Base-by-base conservation (phyloP, 106 monocot species). In the Dioscorea dumetorum region DNA sequence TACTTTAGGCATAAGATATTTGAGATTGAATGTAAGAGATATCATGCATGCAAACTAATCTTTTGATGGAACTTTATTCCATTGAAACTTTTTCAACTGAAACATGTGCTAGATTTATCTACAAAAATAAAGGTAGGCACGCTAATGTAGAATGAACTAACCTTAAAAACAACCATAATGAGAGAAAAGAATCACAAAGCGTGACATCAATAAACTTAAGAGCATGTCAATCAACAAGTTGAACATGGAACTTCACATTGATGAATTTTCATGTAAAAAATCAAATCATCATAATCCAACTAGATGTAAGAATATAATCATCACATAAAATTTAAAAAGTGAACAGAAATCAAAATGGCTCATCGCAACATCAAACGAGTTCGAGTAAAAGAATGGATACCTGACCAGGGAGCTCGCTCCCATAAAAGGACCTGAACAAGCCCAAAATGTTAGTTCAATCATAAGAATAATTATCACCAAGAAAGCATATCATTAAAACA, bases 391-490 rank as follows among this genome's bases (percentile, higher is more conserved):
- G 11, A 31, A 33, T 4, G 48, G 24, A 23, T 78, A 83, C 83
- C 83, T 83, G 83, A 13, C 83, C 83, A 56, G 71, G 71, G 23
- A 78, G 0, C 18, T 83, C 83, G 49, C 73, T 70, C 48, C 78
- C 75, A 76, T 66, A 75, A 79, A 82, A 86, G 63, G 50, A 79
- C 85, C 85, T 85, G 77, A 52, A 80, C 24, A 20, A 13, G 31
- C 31, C 12, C 49, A 71, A 67, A 17, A 62, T 14, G 10, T 66
- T 31, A n/a, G 32, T 50, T 54, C 66, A 54, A 41, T 61, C 51
- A 64, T 28, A 8, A 63, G 7, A 24, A 2, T 33, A 13, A 32
- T 18, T 16, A 34, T 22, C 34, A 13, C 13, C 33, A 12, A 63
- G 33, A 6, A 63, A 15, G 31, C 2, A 16, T 13, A 28, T 28